A percentile compares a stretch with the other conserved stretches of the same genome.
Evolutionary conservation across 2,329 filamentous ascomycete genomes (phyloP).

Genomic region (Colletotrichum scovillei): DNA sequence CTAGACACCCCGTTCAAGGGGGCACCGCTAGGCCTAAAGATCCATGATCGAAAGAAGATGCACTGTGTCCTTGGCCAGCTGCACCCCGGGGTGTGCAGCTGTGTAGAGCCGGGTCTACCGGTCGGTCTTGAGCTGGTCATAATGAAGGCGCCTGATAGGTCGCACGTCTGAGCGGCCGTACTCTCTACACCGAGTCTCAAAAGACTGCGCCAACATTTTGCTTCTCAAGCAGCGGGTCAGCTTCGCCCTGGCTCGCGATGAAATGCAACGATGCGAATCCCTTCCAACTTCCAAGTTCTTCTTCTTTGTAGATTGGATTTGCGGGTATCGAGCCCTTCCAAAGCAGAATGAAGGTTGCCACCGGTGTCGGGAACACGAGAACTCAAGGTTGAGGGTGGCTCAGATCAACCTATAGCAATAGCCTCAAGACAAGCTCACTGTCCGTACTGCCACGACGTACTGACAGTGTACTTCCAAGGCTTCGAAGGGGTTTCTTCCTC

Average conservation of each 20-base stretch:
- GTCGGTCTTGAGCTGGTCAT: conserved; percentile 2
- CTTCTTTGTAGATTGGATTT: neutral
- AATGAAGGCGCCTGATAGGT: conserved; percentile 11
- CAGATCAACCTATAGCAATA: neutral
- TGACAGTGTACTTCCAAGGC: neutral
- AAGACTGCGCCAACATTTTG: conserved; percentile 3
- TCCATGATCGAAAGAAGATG: neutral
- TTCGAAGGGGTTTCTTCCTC: neutral
- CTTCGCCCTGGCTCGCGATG: conserved; percentile 15
- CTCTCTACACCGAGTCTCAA: neutral
- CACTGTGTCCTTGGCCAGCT: conserved; percentile 5
- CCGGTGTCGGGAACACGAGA: neutral
- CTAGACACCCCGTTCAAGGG: conserved; percentile 14
- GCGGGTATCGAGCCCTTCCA: neutral
- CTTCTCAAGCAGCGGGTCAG: neutral
- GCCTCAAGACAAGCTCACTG: too few species aligned
- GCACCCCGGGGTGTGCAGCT: conserved; percentile 13
- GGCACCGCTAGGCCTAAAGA: neutral
- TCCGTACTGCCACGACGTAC: too few species aligned
- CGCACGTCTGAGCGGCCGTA: neutral
- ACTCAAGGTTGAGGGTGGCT: neutral
- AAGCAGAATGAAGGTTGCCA: neutral
- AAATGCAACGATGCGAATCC: neutral
- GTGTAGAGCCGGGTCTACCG: conserved; percentile 9
- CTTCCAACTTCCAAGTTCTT: neutral